Percentiles rank a stretch among this genome's conserved stretches.
These are phyloP conservation scores for Fragilariopsis cylindrus DNA, from an alignment of 108 stramenopile genomes.

Conservation along the genomic window DNA sequence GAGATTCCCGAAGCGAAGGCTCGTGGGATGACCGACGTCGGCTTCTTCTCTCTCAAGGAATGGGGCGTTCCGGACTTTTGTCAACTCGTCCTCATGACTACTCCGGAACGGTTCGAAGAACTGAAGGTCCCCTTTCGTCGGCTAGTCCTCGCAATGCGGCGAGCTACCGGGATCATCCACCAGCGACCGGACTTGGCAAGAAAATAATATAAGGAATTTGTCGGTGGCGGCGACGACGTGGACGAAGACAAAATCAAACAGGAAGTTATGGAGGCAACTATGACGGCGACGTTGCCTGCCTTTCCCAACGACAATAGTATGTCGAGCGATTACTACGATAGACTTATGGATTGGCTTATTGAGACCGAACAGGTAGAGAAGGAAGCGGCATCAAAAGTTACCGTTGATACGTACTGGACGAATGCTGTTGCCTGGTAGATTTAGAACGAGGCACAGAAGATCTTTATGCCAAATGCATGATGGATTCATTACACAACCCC, in stretches of 20 bases:
- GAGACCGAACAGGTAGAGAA: slow-evolving; percentile 50
- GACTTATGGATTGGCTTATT: slow-evolving; percentile 51
- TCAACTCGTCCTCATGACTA: slow-evolving; percentile 57
- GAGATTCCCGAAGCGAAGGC: slow-evolving; percentile 52
- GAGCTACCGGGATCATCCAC: slow-evolving; percentile 54
- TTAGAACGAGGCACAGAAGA: background rate
- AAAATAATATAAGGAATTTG: slow-evolving; percentile 38
- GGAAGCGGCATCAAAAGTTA: slow-evolving; percentile 23
- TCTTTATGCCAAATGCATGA: background rate
- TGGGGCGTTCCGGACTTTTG: slow-evolving; percentile 70
- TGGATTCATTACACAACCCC: too few species aligned
- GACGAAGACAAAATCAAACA: slow-evolving; percentile 29
- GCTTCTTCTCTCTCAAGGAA: slow-evolving; percentile 54
- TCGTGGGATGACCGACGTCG: slow-evolving; percentile 31
- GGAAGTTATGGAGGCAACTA: slow-evolving; percentile 44
- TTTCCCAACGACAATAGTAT: slow-evolving; percentile 58
- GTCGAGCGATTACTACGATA: slow-evolving; percentile 47
- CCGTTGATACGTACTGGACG: slow-evolving; percentile 46
- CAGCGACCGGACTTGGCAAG: slow-evolving; percentile 42
- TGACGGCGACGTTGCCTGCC: slow-evolving; percentile 49
- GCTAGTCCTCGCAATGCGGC: slow-evolving; percentile 52
- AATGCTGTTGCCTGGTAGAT: slow-evolving; percentile 51
- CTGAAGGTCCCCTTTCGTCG: slow-evolving; percentile 29
- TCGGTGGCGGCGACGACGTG: background rate
- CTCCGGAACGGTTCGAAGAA: slow-evolving; percentile 33